Conservation (phyloP, 2,329 filamentous ascomycete species). For the Lecanosticta acicola region DNA sequence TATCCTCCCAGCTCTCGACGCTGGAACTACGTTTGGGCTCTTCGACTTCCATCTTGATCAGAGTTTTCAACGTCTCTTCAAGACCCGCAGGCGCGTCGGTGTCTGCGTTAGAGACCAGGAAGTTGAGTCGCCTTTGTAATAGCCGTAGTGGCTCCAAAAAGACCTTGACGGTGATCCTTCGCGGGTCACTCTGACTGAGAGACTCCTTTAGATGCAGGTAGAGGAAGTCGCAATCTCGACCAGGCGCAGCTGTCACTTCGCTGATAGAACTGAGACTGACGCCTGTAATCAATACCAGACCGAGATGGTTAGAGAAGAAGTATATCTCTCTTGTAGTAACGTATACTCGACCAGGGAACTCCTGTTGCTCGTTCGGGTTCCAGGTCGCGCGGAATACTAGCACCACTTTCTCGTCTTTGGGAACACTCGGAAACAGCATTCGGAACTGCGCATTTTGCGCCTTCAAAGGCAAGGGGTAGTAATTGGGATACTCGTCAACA, state of each 20-base stretch:
- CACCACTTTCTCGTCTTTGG: constrained; percentile 72
- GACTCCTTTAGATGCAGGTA: constrained; percentile 68
- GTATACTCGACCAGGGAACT: constrained; percentile 80
- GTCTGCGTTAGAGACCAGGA: constrained; percentile 73
- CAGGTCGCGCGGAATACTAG: constrained; percentile 91
- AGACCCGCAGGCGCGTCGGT: constrained; percentile 63
- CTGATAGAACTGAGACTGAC: constrained; percentile 70
- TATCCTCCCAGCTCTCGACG: constrained; percentile 82
- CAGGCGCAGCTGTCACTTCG: constrained; percentile 84
- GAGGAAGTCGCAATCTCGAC: constrained; percentile 87
- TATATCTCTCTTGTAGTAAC: constrained; percentile 83
- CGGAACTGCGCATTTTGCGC: constrained; percentile 91
- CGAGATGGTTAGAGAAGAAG: constrained; percentile 94
- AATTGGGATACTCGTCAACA: constrained; percentile 52
- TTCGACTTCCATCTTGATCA: constrained; percentile 69
- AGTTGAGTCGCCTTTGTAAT: constrained; percentile 76
- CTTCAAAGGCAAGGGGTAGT: constrained; percentile 67
- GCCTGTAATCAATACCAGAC: constrained; percentile 76
- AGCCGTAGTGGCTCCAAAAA: constrained; percentile 84
- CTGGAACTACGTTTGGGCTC: constrained; percentile 60
- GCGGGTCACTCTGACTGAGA: constrained; percentile 58
- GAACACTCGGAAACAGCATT: constrained; percentile 78
- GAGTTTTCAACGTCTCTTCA: constrained; percentile 62
- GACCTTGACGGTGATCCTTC: constrained; percentile 79
- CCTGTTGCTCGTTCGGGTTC: constrained; percentile 68